Conservation (phyloP, 1,139 yeast species). For the Debaryomyces nepalensis region DNA sequence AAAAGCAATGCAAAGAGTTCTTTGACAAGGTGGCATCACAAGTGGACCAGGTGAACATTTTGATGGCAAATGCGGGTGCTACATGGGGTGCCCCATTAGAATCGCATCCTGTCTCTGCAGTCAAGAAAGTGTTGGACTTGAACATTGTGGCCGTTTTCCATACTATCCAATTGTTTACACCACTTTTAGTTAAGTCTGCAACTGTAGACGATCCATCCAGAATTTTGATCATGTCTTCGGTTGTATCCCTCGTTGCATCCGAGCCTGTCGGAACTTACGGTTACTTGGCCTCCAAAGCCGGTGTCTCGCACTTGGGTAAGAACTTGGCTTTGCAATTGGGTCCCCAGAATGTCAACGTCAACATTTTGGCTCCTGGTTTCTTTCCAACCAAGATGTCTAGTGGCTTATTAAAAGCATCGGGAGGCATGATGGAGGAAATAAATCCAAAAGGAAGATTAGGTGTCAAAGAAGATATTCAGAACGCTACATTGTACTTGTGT, state of each 20-base stretch:
- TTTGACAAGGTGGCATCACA: conserved; percentile 45
- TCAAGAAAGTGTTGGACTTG: conserved; percentile 66
- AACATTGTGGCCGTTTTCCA: conserved; percentile 76
- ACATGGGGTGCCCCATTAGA: conserved; percentile 76
- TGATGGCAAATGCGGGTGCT: conserved; percentile 82
- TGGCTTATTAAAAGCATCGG: conserved; percentile 61
- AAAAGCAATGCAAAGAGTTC: conserved; percentile 54
- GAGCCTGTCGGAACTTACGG: conserved; percentile 66
- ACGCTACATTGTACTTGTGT: conserved; percentile 61
- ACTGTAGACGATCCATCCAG: conserved; percentile 66
- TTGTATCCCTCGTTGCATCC: conserved; percentile 50
- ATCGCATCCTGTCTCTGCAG: conserved; percentile 63
- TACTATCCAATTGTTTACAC: conserved; percentile 65
- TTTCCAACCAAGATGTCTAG: conserved; percentile 79
- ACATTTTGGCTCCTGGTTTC: conserved; percentile 77
- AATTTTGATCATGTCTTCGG: conserved; percentile 69
- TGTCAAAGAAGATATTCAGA: conserved; percentile 60
- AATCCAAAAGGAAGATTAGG: conserved; percentile 76
- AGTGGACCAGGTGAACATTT: conserved; percentile 58
- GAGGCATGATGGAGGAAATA: conserved; percentile 49
- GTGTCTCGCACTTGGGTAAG: conserved; percentile 72
- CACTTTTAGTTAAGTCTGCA: conserved; percentile 60
- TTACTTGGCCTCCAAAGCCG: conserved; percentile 77
- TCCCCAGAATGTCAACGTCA: conserved; percentile 68
- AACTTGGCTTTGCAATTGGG: conserved; percentile 67